Percentiles rank a stretch among this genome's conserved stretches.
Evolutionary conservation across 768 basidiomycete species (phyloP).

Genomic region (Cystofilobasidium macerans): DNA sequence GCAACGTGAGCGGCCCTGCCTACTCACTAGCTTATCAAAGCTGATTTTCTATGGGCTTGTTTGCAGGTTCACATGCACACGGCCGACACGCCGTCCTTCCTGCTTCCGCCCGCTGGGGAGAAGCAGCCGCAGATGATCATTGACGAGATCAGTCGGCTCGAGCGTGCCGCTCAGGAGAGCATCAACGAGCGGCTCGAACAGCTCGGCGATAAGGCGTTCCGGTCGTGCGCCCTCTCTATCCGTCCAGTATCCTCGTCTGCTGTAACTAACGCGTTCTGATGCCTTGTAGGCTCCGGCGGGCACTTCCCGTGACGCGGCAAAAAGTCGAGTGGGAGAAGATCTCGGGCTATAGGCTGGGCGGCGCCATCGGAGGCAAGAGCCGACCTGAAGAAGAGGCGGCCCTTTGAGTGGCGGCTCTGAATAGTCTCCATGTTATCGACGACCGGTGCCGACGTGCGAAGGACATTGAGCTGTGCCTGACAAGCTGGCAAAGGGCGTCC

Average conservation of each 20-base stretch:
- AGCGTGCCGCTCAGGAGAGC: slow-evolving; percentile 69
- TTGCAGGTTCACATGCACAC: slow-evolving; percentile 79
- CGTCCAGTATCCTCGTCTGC: not conserved
- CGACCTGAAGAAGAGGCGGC: slow-evolving; percentile 5
- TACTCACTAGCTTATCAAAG: not conserved
- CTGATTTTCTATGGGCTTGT: not conserved
- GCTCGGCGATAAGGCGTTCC: slow-evolving; percentile 89
- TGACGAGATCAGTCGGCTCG: slow-evolving; percentile 59
- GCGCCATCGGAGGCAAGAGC: slow-evolving; percentile 11
- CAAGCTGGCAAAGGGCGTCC: no score
- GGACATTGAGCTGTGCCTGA: no score
- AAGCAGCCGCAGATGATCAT: slow-evolving; percentile 54
- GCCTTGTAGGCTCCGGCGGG: slow-evolving; percentile 54
- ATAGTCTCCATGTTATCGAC: not conserved
- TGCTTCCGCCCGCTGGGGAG: slow-evolving; percentile 32
- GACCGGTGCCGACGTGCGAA: no score
- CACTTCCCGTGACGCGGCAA: slow-evolving; percentile 79
- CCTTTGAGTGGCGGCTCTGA: not conserved
- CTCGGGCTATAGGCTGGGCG: slow-evolving; percentile 27
- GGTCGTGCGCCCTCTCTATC: slow-evolving; percentile 40
- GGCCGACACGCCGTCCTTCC: slow-evolving; percentile 54
- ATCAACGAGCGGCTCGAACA: slow-evolving; percentile 73
- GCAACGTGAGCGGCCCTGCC: slow-evolving; percentile 50
- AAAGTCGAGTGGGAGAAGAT: slow-evolving; percentile 97
- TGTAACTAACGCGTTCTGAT: slow-evolving; percentile 9